Evolutionary conservation across 1,284 basidiomycete species (phyloP).

Genomic region (Microbotryomycetes sp.): DNA sequence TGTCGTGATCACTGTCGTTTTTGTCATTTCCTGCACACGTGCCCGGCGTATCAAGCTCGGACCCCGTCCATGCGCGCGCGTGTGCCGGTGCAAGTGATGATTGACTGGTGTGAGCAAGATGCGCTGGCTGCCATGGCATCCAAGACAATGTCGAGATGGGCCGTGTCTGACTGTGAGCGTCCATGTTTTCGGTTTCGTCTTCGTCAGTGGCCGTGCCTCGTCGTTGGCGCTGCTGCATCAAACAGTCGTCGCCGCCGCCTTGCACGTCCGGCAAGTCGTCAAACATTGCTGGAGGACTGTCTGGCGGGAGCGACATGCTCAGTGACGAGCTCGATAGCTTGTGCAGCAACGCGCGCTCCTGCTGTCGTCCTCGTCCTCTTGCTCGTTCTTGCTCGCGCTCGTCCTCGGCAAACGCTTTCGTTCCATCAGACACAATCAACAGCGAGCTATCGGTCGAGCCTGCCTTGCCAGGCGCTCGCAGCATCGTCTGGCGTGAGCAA

Average conservation of each 20-base stretch:
- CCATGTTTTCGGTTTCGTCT: background rate
- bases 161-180: background rate
- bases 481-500: too few species aligned
- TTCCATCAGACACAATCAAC: too few species aligned
- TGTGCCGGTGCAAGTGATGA: background rate
- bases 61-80: background rate
- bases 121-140: background rate
- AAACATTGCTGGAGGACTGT: background rate
- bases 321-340: conserved; percentile 1
- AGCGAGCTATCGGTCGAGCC: too few species aligned
- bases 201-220: background rate
- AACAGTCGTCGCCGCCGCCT: background rate
- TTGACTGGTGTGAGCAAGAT: background rate
- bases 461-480: too few species aligned
- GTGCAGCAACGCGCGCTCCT: background rate
- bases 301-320: conserved; percentile 2
- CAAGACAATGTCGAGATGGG: background rate
- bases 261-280: background rate
- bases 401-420: too few species aligned
- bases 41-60: background rate
- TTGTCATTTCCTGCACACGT: background rate
- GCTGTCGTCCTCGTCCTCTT: too few species aligned
- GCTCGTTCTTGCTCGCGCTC: too few species aligned
- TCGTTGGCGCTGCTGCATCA: background rate
- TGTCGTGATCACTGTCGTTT: background rate